Evolutionary conservation across 306 rosid genomes (phyloP), one percentile per base, ranked within the genome.

Genomic region (Cicer cuneatum): DNA sequence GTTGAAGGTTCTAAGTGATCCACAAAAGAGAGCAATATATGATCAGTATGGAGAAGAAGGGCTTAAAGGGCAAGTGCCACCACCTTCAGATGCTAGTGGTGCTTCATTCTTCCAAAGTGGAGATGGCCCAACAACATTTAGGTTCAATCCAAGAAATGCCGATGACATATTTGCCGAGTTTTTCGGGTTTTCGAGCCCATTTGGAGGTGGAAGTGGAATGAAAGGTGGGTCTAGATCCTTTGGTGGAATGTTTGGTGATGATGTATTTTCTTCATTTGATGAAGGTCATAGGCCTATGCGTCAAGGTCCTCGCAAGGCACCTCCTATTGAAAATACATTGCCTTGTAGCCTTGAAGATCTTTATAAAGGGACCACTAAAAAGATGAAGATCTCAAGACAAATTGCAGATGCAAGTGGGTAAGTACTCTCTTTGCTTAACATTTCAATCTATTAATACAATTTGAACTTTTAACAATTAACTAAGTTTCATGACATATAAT

Each of bases 1-100:
- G 1, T 21, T 65, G 75, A 51, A 93, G 98, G 98, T 93, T 82
- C 79, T 90, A 62, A 93, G 96, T 76, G 98, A 90, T 86, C 85
- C 97, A 10, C 97, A 90, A 75, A 93, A 93, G 79, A 86, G 88
- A 81, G 90, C 90, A 71, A 76, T 93, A 59, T 93, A 93, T 80
- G 98, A 90, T 84, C 96, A 85, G 48, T 93, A 90, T 12, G 98
- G 98, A 13, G 98, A 93, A 79, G 94, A 92, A 71, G 97, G 97
- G 4, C 90, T 93, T 2, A 90, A 93, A 78, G 98, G 98, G 12
- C 88, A 81, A 58, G 87, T 83, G 63, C 98, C 98, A 45, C 88
- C 96, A 0, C 90, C 96, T 11, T 7, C n/a, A 0, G 92, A 77
- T 73, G 89, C 89, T 9, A 87, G 86, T 52, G 98, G 92, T 1